These are phyloP conservation scores for Kuraishia piskuri DNA, from an alignment of 805 yeast species.

Conservation along the genomic window DNA sequence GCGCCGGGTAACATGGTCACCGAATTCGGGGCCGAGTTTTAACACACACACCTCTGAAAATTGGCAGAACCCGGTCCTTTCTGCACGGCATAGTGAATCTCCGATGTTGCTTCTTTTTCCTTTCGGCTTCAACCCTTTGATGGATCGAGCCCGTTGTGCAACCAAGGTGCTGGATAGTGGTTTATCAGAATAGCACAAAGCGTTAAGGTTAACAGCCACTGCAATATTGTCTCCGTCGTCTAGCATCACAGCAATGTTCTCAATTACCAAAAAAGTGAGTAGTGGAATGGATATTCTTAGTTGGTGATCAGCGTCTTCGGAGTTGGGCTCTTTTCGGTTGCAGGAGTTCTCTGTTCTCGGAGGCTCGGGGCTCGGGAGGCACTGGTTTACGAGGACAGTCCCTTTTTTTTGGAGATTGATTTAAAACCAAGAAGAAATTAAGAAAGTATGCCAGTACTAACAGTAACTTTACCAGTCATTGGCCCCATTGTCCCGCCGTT, in stretches of 20 bases:
- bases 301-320: too few species aligned
- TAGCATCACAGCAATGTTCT: slow-evolving; percentile 1
- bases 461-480: not conserved
- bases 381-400: too few species aligned
- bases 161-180: not conserved
- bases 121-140: not conserved
- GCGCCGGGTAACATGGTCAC: not conserved
- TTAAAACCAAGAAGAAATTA: too few species aligned
- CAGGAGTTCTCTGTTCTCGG: not conserved
- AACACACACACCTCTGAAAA: not conserved
- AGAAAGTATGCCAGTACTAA: not conserved
- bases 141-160: not conserved
- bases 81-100: not conserved
- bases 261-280: slow-evolving; percentile 2
- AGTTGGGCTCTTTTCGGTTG: not conserved
- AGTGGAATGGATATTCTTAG: too few species aligned
- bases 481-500: slow-evolving; percentile 9
- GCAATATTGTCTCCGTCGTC: not conserved
- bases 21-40: not conserved
- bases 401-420: not conserved
- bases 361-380: not conserved
- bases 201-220: too few species aligned
- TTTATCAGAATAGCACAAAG: too few species aligned
- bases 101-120: not conserved
- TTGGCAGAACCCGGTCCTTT: not conserved